Percentiles rank a stretch among this genome's conserved stretches.
phyloP scores from a whole-genome alignment of 306 rosid species.

The Alnus glutinosa region DNA sequence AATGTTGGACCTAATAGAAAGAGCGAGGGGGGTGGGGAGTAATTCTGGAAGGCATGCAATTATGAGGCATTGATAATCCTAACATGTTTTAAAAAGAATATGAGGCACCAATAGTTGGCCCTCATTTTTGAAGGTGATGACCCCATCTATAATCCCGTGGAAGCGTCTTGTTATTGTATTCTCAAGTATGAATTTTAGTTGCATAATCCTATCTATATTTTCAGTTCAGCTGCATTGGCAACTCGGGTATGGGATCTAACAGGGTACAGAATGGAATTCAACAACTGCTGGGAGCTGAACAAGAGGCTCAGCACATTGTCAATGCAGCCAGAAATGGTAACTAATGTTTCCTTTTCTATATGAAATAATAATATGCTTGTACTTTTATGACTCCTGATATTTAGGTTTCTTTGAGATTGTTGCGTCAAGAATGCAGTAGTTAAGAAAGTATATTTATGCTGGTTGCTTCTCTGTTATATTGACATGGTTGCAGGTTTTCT shows the following conservation, averaged over 20 bases:
- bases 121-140: not conserved
- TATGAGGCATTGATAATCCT: not conserved
- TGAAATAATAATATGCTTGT: not conserved
- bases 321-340: conserved; percentile 79
- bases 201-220: not conserved
- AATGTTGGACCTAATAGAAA: too few relatives aligned
- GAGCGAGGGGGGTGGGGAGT: too few relatives aligned
- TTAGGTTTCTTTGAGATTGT: not conserved
- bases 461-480: too few relatives aligned
- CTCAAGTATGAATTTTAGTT: not conserved
- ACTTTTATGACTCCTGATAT: not conserved
- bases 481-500: not conserved
- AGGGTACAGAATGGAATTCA: conserved; percentile 95
- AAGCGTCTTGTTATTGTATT: conserved; percentile 1
- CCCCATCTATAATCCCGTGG: not conserved
- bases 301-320: conserved; percentile 92
- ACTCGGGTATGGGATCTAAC: conserved; percentile 63
- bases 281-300: conserved; percentile 91
- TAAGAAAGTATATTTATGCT: too few relatives aligned
- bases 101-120: not conserved
- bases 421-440: too few relatives aligned
- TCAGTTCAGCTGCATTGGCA: not conserved
- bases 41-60: too few relatives aligned
- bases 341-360: conserved; percentile 19
- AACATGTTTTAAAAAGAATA: not conserved